Base-by-base conservation (phyloP, 2,329 filamentous ascomycete genomes). In the Biscogniauxia mediterranea region DNA sequence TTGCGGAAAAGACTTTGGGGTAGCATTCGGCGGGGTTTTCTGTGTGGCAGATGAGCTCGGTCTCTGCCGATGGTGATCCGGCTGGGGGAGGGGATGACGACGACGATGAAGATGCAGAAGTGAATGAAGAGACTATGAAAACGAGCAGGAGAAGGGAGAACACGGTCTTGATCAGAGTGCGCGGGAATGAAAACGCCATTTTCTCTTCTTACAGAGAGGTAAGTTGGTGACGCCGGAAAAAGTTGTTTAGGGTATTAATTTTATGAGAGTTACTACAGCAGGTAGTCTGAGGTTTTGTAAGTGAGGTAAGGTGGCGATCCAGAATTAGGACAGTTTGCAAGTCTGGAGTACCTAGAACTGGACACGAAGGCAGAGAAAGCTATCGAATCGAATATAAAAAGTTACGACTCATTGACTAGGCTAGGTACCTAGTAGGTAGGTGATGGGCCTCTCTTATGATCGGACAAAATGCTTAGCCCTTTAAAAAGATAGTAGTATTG, bases 21-120 rank as follows among this genome's bases (percentile, higher is more conserved):
- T 91, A 91, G 73, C 88, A 91, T 61, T 89, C 87, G 53, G 80
- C 74, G 0, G 80, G 76, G 67, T 88, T 80, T 54, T 81, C 77
- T 51, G 84, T 85, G 71, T 88, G 85, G 66, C 88, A 91, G 73
- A 91, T 89, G 58, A 89, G 75, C 50, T 88, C 83, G n/a, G 74
- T 70, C 38, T 81, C 76, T 61, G 78, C 74, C 5, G 77, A 71
- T 5, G 75, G 75, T 26, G 75, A 75, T 52, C 56, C 65, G 11
- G 28, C 7, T 6, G 28, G 28, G 46, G 72, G 71, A 23, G 23
- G 5, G 23, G 23, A 23, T 55, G 77, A 71, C 46, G 66, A 63
- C 46, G 66, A 63, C 52, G 70, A 62, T 56, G 75, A 65, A 42
- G 77, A 70, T 32, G 70, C 62, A 23, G 72, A 68, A 28, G 73